Evolutionary conservation across 108 stramenopile species (phyloP).

Genomic region (Skeletonema marinoi): DNA sequence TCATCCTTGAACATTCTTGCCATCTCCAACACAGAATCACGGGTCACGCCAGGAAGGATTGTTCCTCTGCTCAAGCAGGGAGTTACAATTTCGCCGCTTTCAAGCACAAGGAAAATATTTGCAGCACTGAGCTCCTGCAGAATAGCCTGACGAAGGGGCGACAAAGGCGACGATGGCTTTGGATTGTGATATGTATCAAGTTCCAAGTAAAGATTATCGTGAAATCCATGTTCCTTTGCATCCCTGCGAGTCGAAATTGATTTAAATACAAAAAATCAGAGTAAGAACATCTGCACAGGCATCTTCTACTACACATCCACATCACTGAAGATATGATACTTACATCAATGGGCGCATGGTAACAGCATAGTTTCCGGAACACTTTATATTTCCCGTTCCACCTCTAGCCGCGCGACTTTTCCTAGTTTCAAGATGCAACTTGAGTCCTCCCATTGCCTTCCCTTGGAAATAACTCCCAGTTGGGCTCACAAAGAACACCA

Average conservation of each 20-base stretch:
- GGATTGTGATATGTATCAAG: constrained; percentile 71
- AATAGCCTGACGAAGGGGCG: constrained; percentile 47
- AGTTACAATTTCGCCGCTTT: constrained; percentile 82
- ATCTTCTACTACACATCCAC: background rate
- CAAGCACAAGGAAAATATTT: constrained; percentile 83
- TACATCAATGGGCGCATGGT: constrained; percentile 74
- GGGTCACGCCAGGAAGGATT: constrained; percentile 82
- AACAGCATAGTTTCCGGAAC: constrained; percentile 79
- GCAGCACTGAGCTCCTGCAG: constrained; percentile 84
- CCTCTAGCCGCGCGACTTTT: constrained; percentile 76
- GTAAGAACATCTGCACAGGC: background rate
- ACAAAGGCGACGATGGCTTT: constrained; percentile 20
- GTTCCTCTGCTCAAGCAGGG: constrained; percentile 77
- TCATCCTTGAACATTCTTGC: constrained; percentile 68
- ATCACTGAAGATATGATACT: background rate
- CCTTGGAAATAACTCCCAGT: constrained; percentile 87
- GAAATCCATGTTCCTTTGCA: constrained; percentile 80
- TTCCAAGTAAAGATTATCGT: constrained; percentile 85
- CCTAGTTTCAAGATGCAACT: constrained; percentile 78
- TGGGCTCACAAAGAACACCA: constrained; percentile 80
- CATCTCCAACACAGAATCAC: constrained; percentile 70
- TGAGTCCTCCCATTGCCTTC: constrained; percentile 58
- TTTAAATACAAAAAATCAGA: background rate
- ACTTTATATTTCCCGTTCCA: constrained; percentile 76
- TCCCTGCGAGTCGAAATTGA: constrained; percentile 29